Conservation (phyloP, 2,329 filamentous ascomycete species). For the Talaromyces sp. region DNA sequence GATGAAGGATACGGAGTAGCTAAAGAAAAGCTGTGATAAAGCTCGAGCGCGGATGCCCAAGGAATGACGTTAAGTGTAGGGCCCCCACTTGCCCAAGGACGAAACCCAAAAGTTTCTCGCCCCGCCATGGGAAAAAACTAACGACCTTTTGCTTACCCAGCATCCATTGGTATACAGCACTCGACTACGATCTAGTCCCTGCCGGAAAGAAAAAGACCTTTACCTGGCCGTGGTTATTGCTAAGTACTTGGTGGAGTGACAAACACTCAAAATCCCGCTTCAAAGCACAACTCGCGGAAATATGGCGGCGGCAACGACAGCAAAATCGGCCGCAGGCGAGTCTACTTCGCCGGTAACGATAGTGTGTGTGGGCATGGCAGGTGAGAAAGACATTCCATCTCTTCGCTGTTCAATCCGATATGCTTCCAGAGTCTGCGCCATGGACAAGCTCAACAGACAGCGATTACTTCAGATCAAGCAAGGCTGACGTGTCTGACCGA, state of each 20-base stretch:
- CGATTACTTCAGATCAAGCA: not conserved
- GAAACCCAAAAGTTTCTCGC: conserved; percentile 23
- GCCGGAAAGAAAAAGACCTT: not conserved
- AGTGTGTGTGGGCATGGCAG: conserved; percentile 96
- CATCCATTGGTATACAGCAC: not conserved
- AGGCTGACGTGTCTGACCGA: conserved; percentile 12
- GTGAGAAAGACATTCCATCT: conserved; percentile 42
- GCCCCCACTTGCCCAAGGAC: conserved; percentile 18
- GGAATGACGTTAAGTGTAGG: conserved; percentile 15
- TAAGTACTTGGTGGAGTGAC: not conserved
- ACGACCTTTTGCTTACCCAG: conserved; percentile 7
- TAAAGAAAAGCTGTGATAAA: conserved; percentile 20
- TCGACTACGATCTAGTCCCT: not conserved
- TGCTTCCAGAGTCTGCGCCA: too few species aligned
- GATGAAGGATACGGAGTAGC: too few species aligned
- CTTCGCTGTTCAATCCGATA: not conserved
- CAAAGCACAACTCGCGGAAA: not conserved
- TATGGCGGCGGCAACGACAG: conserved; percentile 8
- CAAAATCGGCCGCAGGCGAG: conserved; percentile 30
- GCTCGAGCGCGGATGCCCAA: not conserved
- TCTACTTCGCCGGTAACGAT: conserved; percentile 64
- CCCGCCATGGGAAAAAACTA: conserved; percentile 25
- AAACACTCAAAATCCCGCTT: not conserved
- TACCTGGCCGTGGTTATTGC: not conserved
- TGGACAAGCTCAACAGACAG: not conserved